Percentiles rank a stretch among this genome's conserved stretches.
These are phyloP conservation scores for Podospora australis DNA, from an alignment of 495 filamentous ascomycete genomes.

Conservation along the genomic window DNA sequence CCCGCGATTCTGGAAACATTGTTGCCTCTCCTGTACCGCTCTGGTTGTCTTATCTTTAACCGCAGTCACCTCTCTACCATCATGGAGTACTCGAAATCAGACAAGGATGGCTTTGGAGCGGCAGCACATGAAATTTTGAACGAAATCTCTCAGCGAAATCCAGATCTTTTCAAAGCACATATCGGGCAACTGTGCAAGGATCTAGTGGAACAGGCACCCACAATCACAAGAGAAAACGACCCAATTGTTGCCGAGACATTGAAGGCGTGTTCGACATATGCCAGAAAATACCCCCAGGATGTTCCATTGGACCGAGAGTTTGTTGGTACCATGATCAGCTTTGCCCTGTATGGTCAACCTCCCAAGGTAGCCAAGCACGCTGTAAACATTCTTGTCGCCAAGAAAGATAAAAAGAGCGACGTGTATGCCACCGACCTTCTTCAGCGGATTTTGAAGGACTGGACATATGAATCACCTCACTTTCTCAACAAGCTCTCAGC, in stretches of 20 bases:
- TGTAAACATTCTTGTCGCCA: conserved; percentile 78
- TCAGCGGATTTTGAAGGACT: conserved; percentile 64
- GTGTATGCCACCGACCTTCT: conserved; percentile 74
- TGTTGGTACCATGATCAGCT: conserved; percentile 67
- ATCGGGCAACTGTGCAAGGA: conserved; percentile 86
- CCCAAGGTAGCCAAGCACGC: conserved; percentile 87
- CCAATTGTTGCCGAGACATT: conserved; percentile 73
- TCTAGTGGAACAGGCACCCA: conserved; percentile 73
- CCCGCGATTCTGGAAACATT: conserved; percentile 67
- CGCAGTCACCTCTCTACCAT: conserved; percentile 86
- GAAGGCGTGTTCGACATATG: conserved; percentile 87
- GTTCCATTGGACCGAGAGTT: conserved; percentile 84
- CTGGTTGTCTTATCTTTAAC: conserved; percentile 81
- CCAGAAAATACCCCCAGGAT: conserved; percentile 74
- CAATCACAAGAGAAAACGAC: conserved; percentile 55
- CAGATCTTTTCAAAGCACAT: conserved; percentile 84
- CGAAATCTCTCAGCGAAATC: conserved; percentile 83
- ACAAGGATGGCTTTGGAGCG: conserved; percentile 67
- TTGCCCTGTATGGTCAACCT: conserved; percentile 74
- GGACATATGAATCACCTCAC: conserved; percentile 64
- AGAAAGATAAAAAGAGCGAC: conserved; percentile 75
- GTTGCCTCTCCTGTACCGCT: conserved; percentile 76
- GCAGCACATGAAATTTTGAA: conserved; percentile 87
- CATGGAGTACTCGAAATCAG: conserved; percentile 74
- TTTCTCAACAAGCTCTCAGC: conserved; percentile 83